phyloP scores from a whole-genome alignment of 202 grass and related monocot genomes.

The Elaeis oleifera region DNA sequence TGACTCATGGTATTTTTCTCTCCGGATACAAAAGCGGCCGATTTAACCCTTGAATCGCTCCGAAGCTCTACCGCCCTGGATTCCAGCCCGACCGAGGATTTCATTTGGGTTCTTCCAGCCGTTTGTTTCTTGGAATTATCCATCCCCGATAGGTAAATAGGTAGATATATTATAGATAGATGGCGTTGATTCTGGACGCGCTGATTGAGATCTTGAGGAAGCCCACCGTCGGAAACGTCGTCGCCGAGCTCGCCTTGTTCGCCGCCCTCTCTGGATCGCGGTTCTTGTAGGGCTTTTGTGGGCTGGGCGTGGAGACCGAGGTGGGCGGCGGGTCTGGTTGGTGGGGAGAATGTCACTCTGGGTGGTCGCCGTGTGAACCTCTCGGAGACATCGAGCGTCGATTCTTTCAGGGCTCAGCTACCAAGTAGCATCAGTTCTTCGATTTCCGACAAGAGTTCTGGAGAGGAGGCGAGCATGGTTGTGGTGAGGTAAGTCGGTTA shows the following conservation, averaged over 20 bases:
- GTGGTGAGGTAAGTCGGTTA: constrained; percentile 5
- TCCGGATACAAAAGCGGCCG: too few relatives aligned
- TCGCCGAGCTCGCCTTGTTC: constrained; percentile 62
- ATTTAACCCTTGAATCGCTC: too few relatives aligned
- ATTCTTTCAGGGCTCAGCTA: constrained; percentile 9
- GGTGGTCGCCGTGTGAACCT: not conserved
- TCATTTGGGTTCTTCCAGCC: too few relatives aligned
- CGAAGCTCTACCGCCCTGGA: too few relatives aligned
- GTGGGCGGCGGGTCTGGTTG: constrained; percentile 53
- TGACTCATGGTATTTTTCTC: too few relatives aligned
- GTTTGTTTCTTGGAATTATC: too few relatives aligned
- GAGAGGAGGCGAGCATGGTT: too few relatives aligned
- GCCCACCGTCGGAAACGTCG: constrained; percentile 46
- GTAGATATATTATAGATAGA: constrained; percentile 3
- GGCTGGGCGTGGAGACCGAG: constrained; percentile 86
- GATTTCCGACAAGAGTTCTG: too few relatives aligned
- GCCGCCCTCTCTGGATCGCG: constrained; percentile 65
- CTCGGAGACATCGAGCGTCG: not conserved
- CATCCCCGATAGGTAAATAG: too few relatives aligned
- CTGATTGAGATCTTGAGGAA: constrained; percentile 48
- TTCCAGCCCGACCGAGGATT: too few relatives aligned
- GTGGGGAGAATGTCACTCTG: not conserved
- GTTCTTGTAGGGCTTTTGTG: constrained; percentile 67
- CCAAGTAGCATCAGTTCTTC: not conserved
- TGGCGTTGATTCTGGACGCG: constrained; percentile 70